phyloP scores from a whole-genome alignment of 352 stramenopile genomes.

The Globisporangium cystogenes region DNA sequence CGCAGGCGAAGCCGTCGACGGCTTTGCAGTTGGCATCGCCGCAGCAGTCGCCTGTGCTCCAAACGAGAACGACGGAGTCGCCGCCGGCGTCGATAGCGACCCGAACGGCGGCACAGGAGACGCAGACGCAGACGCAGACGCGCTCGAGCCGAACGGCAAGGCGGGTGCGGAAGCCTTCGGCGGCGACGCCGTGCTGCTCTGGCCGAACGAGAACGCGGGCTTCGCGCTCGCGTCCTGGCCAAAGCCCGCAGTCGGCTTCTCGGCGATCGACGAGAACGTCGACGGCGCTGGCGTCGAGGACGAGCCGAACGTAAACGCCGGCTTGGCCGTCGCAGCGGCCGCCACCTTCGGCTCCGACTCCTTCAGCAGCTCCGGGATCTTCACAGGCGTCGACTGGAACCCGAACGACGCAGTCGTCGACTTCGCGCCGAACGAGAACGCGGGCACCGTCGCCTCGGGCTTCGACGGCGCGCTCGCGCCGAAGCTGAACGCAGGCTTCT shows the following conservation, averaged over 20 bases:
- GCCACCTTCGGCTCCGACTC: conserved; percentile 2
- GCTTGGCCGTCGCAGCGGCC: conserved; percentile 9
- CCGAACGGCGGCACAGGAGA: conserved; percentile 10
- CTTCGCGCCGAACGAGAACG: conserved; percentile 24
- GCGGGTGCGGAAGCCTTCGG: conserved; percentile 1
- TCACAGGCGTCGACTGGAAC: conserved; percentile 8
- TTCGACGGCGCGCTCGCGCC: conserved; percentile 10
- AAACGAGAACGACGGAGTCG: conserved; percentile 18
- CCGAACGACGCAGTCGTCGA: conserved; percentile 17
- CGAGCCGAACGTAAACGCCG: conserved; percentile 39
- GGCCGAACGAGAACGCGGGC: conserved; percentile 11
- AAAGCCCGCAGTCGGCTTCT: conserved; percentile 21
- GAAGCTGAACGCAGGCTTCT: conserved; percentile 18
- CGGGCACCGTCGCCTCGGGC: conserved; percentile 13
- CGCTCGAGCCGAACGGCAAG: conserved; percentile 8
- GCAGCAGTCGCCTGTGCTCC: conserved; percentile 8
- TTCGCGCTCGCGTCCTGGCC: conserved; percentile 18
- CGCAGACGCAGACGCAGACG: conserved; percentile 12
- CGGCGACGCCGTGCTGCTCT: conserved; percentile 4
- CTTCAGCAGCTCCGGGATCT: not conserved
- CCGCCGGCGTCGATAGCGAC: conserved; percentile 6
- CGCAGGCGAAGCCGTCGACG: not conserved
- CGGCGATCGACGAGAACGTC: conserved; percentile 7
- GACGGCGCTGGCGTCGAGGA: conserved; percentile 12
- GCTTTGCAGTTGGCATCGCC: conserved; percentile 2